Evolutionary conservation across 1,284 basidiomycete species (phyloP).

Genomic region (Ustilago cynodontis): DNA sequence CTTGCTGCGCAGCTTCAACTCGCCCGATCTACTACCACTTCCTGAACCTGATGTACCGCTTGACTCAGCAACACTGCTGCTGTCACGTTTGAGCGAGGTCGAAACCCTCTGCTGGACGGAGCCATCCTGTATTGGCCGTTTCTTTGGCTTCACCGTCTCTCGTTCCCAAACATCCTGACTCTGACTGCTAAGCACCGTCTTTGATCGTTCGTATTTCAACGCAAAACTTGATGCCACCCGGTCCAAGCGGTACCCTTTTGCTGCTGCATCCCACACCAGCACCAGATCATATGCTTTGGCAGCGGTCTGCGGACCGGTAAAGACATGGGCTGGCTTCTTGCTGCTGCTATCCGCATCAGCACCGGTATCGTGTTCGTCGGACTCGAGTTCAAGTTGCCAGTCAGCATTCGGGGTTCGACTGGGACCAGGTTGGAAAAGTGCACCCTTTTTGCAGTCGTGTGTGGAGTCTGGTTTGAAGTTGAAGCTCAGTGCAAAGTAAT

Average conservation of each 20-base stretch:
- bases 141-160: constrained; percentile 9
- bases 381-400: constrained; percentile 47
- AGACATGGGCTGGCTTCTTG: constrained; percentile 35
- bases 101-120: background rate
- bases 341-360: background rate
- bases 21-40: constrained; percentile 3
- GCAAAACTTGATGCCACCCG: constrained; percentile 36
- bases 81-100: background rate
- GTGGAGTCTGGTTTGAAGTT: constrained; percentile 54
- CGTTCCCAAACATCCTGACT: constrained; percentile 19
- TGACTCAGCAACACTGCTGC: background rate
- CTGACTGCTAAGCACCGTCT: constrained; percentile 29
- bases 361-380: constrained; percentile 11
- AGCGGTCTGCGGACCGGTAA: constrained; percentile 34
- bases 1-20: constrained; percentile 18
- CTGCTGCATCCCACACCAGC: constrained; percentile 32
- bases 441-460: constrained; percentile 32
- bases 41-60: background rate
- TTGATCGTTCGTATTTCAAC: constrained; percentile 46
- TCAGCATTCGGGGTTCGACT: constrained; percentile 24
- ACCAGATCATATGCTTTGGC: constrained; percentile 40
- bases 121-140: background rate
- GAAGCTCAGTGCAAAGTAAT: constrained; percentile 40
- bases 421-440: constrained; percentile 21
- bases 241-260: constrained; percentile 25